Percentiles rank a stretch among this genome's conserved stretches.
phyloP scores from a whole-genome alignment of 73 alveolate genomes.

The Paraurostyla sp. region DNA sequence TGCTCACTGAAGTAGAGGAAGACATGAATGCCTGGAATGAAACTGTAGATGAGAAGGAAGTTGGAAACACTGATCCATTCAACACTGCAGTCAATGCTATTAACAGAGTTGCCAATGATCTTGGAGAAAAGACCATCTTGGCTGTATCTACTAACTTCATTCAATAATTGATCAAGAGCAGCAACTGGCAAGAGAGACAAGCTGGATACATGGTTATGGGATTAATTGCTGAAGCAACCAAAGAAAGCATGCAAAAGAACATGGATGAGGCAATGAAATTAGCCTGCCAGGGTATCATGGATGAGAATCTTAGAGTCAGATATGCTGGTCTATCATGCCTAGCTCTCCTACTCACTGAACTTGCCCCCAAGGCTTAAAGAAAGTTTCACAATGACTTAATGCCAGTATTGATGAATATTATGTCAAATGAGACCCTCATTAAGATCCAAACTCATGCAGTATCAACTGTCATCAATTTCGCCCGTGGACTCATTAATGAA shows the following conservation, averaged over 20 bases:
- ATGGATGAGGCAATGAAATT: constrained; percentile 62
- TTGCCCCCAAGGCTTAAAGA: constrained; percentile 65
- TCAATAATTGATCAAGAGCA: not conserved
- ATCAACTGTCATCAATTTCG: constrained; percentile 62
- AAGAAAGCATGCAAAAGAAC: constrained; percentile 44
- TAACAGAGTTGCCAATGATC: constrained; percentile 44
- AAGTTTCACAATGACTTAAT: constrained; percentile 58
- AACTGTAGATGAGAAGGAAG: constrained; percentile 64
- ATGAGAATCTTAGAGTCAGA: constrained; percentile 64
- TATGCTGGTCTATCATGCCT: constrained; percentile 72
- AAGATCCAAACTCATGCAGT: constrained; percentile 71
- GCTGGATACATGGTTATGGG: constrained; percentile 70
- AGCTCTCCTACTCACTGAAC: constrained; percentile 69
- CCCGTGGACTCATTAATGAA: constrained; percentile 42
- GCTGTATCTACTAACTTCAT: constrained; percentile 48
- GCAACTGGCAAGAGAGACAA: constrained; percentile 67
- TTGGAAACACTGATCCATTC: constrained; percentile 61
- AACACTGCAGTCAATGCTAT: constrained; percentile 60
- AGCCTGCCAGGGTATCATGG: constrained; percentile 65
- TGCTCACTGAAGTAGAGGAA: constrained; percentile 65
- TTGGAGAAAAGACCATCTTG: constrained; percentile 67
- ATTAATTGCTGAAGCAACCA: constrained; percentile 66
- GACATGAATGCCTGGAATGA: constrained; percentile 59
- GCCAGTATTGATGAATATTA: constrained; percentile 62
- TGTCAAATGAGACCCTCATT: constrained; percentile 31